Evolutionary conservation across 2,329 filamentous ascomycete species (phyloP).

Genomic region (Elsinoe necatrix): DNA sequence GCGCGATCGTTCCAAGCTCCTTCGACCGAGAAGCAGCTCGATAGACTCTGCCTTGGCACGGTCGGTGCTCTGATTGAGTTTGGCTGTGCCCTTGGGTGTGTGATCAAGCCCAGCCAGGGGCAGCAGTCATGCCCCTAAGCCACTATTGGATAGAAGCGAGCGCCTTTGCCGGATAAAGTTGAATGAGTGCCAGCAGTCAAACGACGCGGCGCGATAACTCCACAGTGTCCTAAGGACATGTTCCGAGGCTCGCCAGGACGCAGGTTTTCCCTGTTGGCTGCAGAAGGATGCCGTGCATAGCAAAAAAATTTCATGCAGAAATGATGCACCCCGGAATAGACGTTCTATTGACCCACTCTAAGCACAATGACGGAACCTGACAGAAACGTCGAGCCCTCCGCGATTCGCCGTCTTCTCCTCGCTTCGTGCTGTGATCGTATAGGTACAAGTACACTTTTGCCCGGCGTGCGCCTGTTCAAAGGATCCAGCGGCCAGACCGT

Average conservation of each 20-base stretch:
- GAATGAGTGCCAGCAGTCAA: neutral
- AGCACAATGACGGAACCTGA: conserved; percentile 3
- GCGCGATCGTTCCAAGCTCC: neutral
- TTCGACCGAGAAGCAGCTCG: neutral
- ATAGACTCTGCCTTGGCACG: conserved; percentile 1
- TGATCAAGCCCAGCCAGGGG: conserved; percentile 1
- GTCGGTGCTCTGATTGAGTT: neutral
- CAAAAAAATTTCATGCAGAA: conserved; percentile 9
- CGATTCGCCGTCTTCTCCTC: neutral
- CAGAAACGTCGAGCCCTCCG: conserved; percentile 2
- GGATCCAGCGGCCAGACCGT: neutral
- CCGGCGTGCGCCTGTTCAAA: neutral
- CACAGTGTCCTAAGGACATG: neutral
- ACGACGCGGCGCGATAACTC: neutral
- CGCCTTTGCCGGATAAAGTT: neutral
- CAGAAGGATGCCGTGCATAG: neutral
- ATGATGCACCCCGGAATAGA: conserved; percentile 13
- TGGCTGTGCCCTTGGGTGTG: neutral
- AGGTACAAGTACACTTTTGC: neutral
- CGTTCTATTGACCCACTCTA: conserved; percentile 11
- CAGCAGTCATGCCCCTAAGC: neutral
- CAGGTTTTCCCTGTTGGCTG: neutral
- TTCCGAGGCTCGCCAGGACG: neutral
- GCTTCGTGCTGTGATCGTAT: neutral
- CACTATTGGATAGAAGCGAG: neutral